Conservation (phyloP, 108 stramenopile genomes). For the Phaeodactylum tricornutum region DNA sequence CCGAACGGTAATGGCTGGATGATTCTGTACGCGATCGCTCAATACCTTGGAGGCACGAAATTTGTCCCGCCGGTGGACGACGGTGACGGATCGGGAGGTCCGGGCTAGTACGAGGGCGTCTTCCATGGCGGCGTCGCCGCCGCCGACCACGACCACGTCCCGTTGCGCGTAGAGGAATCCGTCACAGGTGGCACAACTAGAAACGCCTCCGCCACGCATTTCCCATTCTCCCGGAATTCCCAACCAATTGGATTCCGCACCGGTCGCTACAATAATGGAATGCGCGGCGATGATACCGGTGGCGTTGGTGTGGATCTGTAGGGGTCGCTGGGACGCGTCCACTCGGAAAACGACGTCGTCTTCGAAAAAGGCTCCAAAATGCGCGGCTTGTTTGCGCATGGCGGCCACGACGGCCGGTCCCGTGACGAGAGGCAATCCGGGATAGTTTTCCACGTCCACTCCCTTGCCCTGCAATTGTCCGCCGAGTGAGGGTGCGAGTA, state of each 20-base stretch:
- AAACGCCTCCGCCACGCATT: slow-evolving; percentile 84
- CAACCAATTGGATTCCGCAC: slow-evolving; percentile 91
- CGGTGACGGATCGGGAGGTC: slow-evolving; percentile 69
- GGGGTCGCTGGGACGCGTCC: slow-evolving; percentile 44
- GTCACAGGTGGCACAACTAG: slow-evolving; percentile 94
- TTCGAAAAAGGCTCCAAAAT: slow-evolving; percentile 78
- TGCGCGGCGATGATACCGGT: slow-evolving; percentile 67
- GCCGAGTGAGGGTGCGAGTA: slow-evolving; percentile 81
- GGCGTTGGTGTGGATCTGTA: slow-evolving; percentile 58
- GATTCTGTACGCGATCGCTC: slow-evolving; percentile 73
- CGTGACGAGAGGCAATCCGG: slow-evolving; percentile 64
- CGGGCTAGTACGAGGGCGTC: slow-evolving; percentile 89
- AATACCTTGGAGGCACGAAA: slow-evolving; percentile 88
- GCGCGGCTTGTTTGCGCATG: slow-evolving; percentile 79
- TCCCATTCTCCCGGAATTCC: slow-evolving; percentile 78
- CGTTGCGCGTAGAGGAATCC: slow-evolving; percentile 75
- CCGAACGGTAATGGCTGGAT: slow-evolving; percentile 70
- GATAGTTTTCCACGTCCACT: slow-evolving; percentile 93
- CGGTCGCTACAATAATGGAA: slow-evolving; percentile 89
- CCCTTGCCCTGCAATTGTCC: slow-evolving; percentile 92
- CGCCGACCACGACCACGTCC: slow-evolving; percentile 89
- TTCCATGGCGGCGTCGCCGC: slow-evolving; percentile 95
- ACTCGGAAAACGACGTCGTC: slow-evolving; percentile 56
- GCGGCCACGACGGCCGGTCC: slow-evolving; percentile 73
- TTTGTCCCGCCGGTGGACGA: slow-evolving; percentile 85